phyloP scores from a whole-genome alignment of 768 basidiomycete species.

The Pulveroboletus sp. region DNA sequence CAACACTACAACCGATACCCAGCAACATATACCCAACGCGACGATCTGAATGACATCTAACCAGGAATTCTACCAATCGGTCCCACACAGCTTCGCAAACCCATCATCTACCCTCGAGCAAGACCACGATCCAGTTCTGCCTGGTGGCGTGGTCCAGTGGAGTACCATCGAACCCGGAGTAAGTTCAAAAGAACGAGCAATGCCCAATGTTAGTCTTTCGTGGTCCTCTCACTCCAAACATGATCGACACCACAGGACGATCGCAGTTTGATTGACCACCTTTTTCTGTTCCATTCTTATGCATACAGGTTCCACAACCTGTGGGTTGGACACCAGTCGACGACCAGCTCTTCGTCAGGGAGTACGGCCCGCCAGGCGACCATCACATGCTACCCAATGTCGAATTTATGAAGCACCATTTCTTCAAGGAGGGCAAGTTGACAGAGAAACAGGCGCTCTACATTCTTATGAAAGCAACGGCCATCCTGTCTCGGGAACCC shows the following conservation, averaged over 20 bases:
- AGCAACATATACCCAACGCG: slow-evolving; percentile 15
- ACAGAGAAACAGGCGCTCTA: slow-evolving; percentile 83
- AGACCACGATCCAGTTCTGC: slow-evolving; percentile 31
- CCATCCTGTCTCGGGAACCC: slow-evolving; percentile 68
- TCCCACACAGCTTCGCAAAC: slow-evolving; percentile 14
- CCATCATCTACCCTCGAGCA: slow-evolving; percentile 14
- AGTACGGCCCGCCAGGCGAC: slow-evolving; percentile 39
- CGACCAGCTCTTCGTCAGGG: slow-evolving; percentile 62
- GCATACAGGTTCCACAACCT: slow-evolving; percentile 65
- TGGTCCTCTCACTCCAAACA: slow-evolving; percentile 5
- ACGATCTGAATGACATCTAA: slow-evolving; percentile 22
- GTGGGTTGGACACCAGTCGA: slow-evolving; percentile 63
- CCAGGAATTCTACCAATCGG: slow-evolving; percentile 21
- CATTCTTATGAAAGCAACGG: slow-evolving; percentile 69
- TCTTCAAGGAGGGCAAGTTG: slow-evolving; percentile 81
- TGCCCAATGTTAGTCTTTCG: slow-evolving; percentile 32
- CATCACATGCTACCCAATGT: slow-evolving; percentile 62
- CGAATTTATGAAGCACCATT: slow-evolving; percentile 82
- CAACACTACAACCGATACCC: slow-evolving; percentile 16
- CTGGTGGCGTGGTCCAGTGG: slow-evolving; percentile 27
- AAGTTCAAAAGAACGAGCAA: slow-evolving; percentile 29
- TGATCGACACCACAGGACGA: slow-evolving; percentile 16
- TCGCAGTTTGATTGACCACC: slow-evolving; percentile 26
- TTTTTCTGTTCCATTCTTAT: slow-evolving; percentile 13
- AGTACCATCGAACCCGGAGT: slow-evolving; percentile 10